Evolutionary conservation across 306 rosid species (phyloP).

Genomic region (Malus orientalis): DNA sequence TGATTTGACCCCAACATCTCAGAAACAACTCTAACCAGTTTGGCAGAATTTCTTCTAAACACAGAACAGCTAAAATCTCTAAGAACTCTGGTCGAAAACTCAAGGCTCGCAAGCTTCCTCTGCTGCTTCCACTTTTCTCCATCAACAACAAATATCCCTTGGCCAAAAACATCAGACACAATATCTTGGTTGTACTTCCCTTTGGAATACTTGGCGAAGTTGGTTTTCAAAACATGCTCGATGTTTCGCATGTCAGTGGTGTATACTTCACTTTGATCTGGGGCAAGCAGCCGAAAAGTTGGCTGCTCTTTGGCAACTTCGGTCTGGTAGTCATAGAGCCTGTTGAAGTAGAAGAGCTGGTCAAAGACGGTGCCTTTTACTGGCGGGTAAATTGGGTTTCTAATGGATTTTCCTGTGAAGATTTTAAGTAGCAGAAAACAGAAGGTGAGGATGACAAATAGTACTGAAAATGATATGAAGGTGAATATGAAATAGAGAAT

Average conservation of each 20-base stretch:
- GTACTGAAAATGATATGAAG: conserved; percentile 17
- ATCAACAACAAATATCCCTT: conserved; percentile 64
- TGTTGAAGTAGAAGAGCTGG: conserved; percentile 37
- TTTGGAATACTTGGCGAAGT: conserved; percentile 42
- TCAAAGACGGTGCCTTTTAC: conserved; percentile 47
- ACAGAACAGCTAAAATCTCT: conserved; percentile 55
- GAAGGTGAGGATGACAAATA: conserved; percentile 19
- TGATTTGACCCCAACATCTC: conserved; percentile 19
- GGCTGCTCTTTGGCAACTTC: conserved; percentile 26
- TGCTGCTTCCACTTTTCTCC: conserved; percentile 70
- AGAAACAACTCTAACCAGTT: conserved; percentile 35
- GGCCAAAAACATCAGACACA: conserved; percentile 39
- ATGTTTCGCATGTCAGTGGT: conserved; percentile 41
- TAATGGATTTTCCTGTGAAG: conserved; percentile 45
- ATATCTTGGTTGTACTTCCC: conserved; percentile 35
- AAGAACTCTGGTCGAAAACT: conserved; percentile 63
- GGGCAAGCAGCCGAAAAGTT: conserved; percentile 41
- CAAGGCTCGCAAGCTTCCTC: conserved; percentile 60
- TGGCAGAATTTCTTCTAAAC: conserved; percentile 45
- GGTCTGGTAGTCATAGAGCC: conserved; percentile 36
- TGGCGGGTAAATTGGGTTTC: conserved; percentile 44
- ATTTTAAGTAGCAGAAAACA: conserved; percentile 22
- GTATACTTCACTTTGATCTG: conserved; percentile 32
- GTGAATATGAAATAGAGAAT: conserved; percentile 26
- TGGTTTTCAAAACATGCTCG: conserved; percentile 44